These are phyloP conservation scores for Taphrina pruni DNA, from an alignment of 1,139 yeast genomes.

Conservation along the genomic window DNA sequence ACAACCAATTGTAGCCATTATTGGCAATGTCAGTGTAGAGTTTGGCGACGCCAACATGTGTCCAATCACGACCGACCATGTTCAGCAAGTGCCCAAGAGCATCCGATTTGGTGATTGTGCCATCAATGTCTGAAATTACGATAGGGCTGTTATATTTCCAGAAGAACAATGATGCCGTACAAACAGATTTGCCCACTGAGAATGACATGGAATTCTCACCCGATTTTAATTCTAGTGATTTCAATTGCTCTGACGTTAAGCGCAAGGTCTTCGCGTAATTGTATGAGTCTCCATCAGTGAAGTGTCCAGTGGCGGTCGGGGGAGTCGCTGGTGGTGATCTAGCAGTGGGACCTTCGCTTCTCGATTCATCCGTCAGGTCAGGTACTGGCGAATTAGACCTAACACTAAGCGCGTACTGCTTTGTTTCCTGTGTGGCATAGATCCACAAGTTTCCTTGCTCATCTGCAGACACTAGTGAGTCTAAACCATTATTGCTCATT, in stretches of 20 bases:
- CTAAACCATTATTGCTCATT: conserved; percentile 58
- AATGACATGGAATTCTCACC: conserved; percentile 83
- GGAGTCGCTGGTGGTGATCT: conserved; percentile 46
- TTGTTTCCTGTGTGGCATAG: conserved; percentile 54
- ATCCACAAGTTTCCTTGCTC: conserved; percentile 76
- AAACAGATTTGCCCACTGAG: conserved; percentile 80
- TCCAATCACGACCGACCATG: conserved; percentile 96
- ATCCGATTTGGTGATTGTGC: conserved; percentile 91
- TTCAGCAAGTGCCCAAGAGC: conserved; percentile 96
- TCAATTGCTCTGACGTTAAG: conserved; percentile 86
- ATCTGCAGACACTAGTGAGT: conserved; percentile 64
- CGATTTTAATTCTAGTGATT: conserved; percentile 69
- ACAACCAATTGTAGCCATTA: conserved; percentile 92
- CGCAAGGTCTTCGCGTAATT: conserved; percentile 79
- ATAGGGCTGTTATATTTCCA: conserved; percentile 89
- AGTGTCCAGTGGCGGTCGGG: conserved; percentile 40
- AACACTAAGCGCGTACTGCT: conserved; percentile 45
- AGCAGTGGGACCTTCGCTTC: conserved; percentile 20
- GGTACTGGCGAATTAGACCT: conserved; percentile 37
- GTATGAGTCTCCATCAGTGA: conserved; percentile 41
- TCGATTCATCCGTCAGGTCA: conserved; percentile 32
- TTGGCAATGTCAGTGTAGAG: conserved; percentile 80
- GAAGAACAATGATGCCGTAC: conserved; percentile 73
- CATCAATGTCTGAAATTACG: conserved; percentile 96
- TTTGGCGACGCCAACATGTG: conserved; percentile 93